These are phyloP conservation scores for Immersiella caudata DNA, from an alignment of 495 filamentous ascomycete genomes.

Conservation along the genomic window DNA sequence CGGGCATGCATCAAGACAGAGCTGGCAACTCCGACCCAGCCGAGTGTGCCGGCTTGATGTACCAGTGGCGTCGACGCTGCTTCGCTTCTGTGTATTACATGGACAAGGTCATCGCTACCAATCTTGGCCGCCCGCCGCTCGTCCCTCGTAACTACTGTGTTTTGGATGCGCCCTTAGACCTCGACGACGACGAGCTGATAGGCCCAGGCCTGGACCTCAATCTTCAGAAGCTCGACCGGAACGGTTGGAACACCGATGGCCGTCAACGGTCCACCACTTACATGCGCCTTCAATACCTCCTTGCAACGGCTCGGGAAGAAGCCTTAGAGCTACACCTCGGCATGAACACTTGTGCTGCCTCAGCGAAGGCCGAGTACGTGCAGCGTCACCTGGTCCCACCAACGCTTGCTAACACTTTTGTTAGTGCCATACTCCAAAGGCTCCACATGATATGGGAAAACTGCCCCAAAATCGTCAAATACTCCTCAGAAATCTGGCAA, in stretches of 20 bases:
- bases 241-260: slow-evolving; percentile 21
- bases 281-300: slow-evolving; percentile 20
- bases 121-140: slow-evolving; percentile 19
- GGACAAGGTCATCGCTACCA: slow-evolving; percentile 23
- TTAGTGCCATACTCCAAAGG: slow-evolving; percentile 16
- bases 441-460: slow-evolving; percentile 18
- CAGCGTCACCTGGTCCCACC: too few relatives aligned
- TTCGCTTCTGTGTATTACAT: slow-evolving; percentile 21
- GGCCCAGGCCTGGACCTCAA: slow-evolving; percentile 15
- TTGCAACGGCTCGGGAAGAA: slow-evolving; percentile 18
- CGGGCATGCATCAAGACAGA: slow-evolving; percentile 21
- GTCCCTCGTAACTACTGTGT: slow-evolving; percentile 19
- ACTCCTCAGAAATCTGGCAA: slow-evolving; percentile 9
- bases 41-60: slow-evolving; percentile 19
- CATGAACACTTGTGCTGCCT: slow-evolving; percentile 6
- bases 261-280: slow-evolving; percentile 16
- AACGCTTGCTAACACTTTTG: too few relatives aligned
- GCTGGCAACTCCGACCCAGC: background rate
- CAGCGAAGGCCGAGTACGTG: slow-evolving; percentile 13
- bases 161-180: slow-evolving; percentile 19
- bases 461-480: slow-evolving; percentile 17
- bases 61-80: slow-evolving; percentile 22
- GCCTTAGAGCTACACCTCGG: slow-evolving; percentile 18
- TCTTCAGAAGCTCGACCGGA: slow-evolving; percentile 15
- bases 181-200: slow-evolving; percentile 19